Conservation (phyloP, 345 rosid species). For the Angophora floribunda region DNA sequence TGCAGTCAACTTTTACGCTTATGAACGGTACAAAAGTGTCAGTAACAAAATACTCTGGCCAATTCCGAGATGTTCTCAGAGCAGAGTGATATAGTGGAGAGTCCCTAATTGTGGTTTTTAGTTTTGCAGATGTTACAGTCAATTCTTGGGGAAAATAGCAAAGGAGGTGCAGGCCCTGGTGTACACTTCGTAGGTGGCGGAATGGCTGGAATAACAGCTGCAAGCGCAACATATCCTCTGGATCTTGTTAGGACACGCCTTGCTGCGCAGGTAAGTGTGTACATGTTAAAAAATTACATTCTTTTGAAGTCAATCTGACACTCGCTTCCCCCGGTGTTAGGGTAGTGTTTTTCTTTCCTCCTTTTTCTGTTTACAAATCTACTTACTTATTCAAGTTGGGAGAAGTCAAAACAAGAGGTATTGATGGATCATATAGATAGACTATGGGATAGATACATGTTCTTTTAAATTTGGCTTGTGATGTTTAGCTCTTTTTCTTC, state of each 20-base stretch:
- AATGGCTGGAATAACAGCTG: constrained; percentile 92
- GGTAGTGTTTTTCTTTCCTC: neutral
- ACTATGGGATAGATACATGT: neutral
- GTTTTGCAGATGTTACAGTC: constrained; percentile 55
- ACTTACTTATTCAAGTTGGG: neutral
- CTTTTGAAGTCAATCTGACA: neutral
- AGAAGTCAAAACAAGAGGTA: neutral
- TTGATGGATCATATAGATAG: neutral
- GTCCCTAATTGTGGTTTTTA: neutral
- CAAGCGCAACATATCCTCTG: constrained; percentile 79
- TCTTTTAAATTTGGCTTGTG: neutral
- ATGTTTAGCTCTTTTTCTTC: neutral
- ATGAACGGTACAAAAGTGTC: constrained; percentile 65
- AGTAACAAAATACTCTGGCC: constrained; percentile 3
- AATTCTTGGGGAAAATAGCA: constrained; percentile 17
- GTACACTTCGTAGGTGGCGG: constrained; percentile 88
- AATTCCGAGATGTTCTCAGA: neutral
- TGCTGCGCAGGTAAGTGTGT: constrained; percentile 70
- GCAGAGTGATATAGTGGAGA: neutral
- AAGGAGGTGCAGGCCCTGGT: constrained; percentile 17
- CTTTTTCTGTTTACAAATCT: neutral
- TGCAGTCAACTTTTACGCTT: constrained; percentile 72
- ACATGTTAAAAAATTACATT: neutral
- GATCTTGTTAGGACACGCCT: constrained; percentile 98
- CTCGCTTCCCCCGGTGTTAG: neutral